Evolutionary conservation across 75 land plant species (phyloP).

Genomic region (Gnetum montanum): DNA sequence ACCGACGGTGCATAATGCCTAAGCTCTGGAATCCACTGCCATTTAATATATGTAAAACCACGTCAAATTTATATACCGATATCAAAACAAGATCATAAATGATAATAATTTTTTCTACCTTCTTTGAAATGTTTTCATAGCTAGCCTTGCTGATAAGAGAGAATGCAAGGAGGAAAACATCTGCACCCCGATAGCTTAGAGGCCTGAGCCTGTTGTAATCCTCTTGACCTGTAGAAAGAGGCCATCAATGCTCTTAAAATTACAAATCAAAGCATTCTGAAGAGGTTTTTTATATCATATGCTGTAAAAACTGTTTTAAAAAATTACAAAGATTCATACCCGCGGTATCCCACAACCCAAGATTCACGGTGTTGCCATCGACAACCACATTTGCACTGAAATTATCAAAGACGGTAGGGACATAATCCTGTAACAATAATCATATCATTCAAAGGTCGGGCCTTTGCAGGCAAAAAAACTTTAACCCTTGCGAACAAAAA

Average conservation of each 20-base stretch:
- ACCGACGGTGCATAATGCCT: conserved; percentile 80
- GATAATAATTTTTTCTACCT: conserved; percentile 24
- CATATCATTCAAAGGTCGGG: too few species aligned
- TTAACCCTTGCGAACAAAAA: too few species aligned
- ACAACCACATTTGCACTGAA: conserved; percentile 32
- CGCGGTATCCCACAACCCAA: conserved; percentile 30
- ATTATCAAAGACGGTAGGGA: conserved; percentile 26
- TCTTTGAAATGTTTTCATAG: conserved; percentile 55
- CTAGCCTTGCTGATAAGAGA: conserved; percentile 64
- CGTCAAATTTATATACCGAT: neutral
- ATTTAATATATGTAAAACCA: neutral
- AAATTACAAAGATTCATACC: too few species aligned
- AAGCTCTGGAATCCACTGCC: conserved; percentile 91
- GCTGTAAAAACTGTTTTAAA: too few species aligned
- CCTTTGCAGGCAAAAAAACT: too few species aligned
- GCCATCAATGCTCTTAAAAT: too few species aligned
- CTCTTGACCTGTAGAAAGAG: conserved; percentile 32
- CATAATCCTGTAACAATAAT: conserved; percentile 17
- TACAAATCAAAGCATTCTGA: too few species aligned
- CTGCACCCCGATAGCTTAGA: conserved; percentile 55
- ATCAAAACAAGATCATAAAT: neutral
- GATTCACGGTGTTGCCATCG: conserved; percentile 29
- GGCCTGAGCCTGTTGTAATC: conserved; percentile 52
- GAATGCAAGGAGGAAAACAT: conserved; percentile 62
- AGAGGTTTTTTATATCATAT: too few species aligned